Evolutionary conservation across 768 basidiomycete genomes (phyloP).

Genomic region (Wakefieldia striispora): DNA sequence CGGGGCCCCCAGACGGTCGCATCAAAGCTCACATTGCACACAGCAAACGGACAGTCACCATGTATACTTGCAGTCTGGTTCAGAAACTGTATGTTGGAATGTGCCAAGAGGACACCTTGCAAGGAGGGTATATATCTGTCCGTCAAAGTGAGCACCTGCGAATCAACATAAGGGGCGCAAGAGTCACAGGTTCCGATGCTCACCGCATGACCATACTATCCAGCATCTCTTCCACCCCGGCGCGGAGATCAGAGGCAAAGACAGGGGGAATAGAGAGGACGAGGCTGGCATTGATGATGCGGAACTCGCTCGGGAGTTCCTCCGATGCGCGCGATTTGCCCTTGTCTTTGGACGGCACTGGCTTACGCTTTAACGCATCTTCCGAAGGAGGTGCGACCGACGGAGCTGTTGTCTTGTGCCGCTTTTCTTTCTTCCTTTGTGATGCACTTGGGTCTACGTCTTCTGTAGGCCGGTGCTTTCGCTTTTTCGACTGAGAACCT

Average conservation of each 20-base stretch:
- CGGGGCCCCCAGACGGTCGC: constrained; percentile 87
- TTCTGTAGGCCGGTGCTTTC: constrained; percentile 40
- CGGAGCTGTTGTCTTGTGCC: constrained; percentile 14
- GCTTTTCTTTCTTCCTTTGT: constrained; percentile 38
- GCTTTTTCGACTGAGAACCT: constrained; percentile 42
- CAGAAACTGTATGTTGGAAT: constrained; percentile 73
- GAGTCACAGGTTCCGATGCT: constrained; percentile 24
- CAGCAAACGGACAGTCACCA: constrained; percentile 82
- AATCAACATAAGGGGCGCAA: not conserved
- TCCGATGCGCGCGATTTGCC: constrained; percentile 33
- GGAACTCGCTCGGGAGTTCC: constrained; percentile 50
- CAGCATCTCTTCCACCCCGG: constrained; percentile 83
- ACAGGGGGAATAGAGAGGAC: constrained; percentile 77
- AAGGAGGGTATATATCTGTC: constrained; percentile 87
- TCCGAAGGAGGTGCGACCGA: constrained; percentile 4
- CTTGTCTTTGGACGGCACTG: constrained; percentile 33
- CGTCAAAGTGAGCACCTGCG: constrained; percentile 2
- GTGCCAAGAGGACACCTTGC: constrained; percentile 81
- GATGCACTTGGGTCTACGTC: constrained; percentile 12
- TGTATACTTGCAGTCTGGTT: constrained; percentile 63
- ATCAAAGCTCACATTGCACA: constrained; percentile 73
- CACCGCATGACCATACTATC: constrained; percentile 97
- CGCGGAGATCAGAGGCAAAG: constrained; percentile 68
- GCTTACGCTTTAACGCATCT: constrained; percentile 16
- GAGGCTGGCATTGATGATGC: constrained; percentile 60